Conservation (phyloP, 495 filamentous ascomycete genomes). For the Barbatosphaeria neglecta region DNA sequence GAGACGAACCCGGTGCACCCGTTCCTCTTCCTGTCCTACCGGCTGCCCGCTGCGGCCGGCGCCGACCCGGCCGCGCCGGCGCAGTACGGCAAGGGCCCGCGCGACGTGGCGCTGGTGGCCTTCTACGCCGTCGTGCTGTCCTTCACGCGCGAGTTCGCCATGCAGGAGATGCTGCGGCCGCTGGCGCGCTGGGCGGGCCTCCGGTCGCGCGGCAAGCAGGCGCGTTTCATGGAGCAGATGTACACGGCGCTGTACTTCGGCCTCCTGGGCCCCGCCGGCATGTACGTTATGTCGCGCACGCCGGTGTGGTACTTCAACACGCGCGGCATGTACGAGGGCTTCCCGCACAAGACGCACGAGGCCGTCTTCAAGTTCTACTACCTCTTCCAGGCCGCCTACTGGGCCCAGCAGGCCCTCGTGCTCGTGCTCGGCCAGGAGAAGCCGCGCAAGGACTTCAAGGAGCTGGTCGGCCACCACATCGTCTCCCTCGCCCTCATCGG, state of each 20-base stretch:
- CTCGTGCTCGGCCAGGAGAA: constrained; percentile 84
- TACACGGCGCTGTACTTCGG: constrained; percentile 96
- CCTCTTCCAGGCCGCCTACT: constrained; percentile 88
- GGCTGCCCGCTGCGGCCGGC: constrained; percentile 40
- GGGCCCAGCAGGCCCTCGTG: constrained; percentile 91
- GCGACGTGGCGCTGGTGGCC: constrained; percentile 75
- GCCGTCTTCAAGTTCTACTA: constrained; percentile 94
- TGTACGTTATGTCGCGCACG: constrained; percentile 85
- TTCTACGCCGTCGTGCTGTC: constrained; percentile 85
- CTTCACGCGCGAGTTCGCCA: constrained; percentile 92
- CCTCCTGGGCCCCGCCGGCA: constrained; percentile 70
- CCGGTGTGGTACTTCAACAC: constrained; percentile 99
- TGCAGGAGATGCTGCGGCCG: constrained; percentile 84
- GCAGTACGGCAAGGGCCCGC: constrained; percentile 83
- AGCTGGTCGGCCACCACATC: constrained; percentile 89
- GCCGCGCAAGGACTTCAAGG: constrained; percentile 90
- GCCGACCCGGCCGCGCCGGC: constrained; percentile 39
- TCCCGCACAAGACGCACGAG: constrained; percentile 79
- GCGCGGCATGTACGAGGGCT: constrained; percentile 76
- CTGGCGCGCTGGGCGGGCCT: constrained; percentile 62
- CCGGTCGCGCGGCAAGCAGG: constrained; percentile 62
- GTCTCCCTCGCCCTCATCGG: constrained; percentile 82
- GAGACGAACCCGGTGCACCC: constrained; percentile 70
- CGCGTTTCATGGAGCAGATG: constrained; percentile 93
- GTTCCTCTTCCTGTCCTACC: constrained; percentile 92